A percentile compares a stretch with the other conserved stretches of the same genome.
Evolutionary conservation across 768 basidiomycete species (phyloP).

Genomic region (Thelephora aurantiotincta): DNA sequence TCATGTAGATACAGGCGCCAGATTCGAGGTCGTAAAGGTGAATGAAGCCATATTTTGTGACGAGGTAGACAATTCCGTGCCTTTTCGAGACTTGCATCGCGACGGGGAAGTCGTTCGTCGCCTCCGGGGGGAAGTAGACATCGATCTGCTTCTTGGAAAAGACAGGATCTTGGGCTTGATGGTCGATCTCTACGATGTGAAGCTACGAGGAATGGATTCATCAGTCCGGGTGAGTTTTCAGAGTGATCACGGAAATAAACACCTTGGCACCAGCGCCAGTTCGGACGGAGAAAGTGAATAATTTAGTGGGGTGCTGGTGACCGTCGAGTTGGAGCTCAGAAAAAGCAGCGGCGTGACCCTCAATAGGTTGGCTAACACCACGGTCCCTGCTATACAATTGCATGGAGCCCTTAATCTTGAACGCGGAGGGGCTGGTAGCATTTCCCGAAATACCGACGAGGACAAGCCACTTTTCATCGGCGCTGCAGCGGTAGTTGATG

Average conservation of each 20-base stretch:
- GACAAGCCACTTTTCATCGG: conserved; percentile 96
- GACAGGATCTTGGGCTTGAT: conserved; percentile 79
- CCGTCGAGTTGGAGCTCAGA: conserved; percentile 87
- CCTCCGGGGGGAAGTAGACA: conserved; percentile 98
- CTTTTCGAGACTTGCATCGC: conserved; percentile 98
- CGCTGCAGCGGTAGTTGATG: conserved; percentile 90
- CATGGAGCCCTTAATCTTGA: conserved; percentile 98
- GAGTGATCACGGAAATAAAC: conserved; percentile 20
- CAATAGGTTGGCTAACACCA: conserved; percentile 92
- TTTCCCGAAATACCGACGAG: conserved; percentile 91
- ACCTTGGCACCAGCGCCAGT: conserved; percentile 96
- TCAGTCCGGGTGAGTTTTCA: neutral
- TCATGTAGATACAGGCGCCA: conserved; percentile 98
- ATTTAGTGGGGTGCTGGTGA: conserved; percentile 68
- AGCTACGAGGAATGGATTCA: conserved; percentile 35
- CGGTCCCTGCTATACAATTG: conserved; percentile 91
- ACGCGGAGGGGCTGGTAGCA: conserved; percentile 82
- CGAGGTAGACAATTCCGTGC: conserved; percentile 93
- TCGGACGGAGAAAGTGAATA: conserved; percentile 91
- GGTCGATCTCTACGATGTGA: conserved; percentile 97
- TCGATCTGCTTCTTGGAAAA: conserved; percentile 98
- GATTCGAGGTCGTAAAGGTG: conserved; percentile 97
- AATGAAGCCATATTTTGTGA: conserved; percentile 99
- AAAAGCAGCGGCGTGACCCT: conserved; percentile 96
- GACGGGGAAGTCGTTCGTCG: conserved; percentile 96